Base-by-base conservation (phyloP, 495 filamentous ascomycete species). In the Aspergillus ellipticus region DNA sequence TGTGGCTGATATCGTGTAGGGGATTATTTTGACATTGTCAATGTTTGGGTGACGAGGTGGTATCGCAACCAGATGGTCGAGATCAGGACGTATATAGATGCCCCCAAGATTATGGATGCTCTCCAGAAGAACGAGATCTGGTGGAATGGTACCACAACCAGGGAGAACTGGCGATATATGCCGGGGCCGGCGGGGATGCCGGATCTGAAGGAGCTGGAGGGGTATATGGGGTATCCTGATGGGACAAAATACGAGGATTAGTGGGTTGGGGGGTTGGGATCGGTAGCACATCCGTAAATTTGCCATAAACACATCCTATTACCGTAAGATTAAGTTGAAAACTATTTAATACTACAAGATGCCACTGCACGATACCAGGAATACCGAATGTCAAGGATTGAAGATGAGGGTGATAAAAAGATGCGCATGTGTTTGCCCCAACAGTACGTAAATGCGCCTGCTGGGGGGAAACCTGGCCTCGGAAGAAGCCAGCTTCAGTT, bases 21-120 rank as follows among this genome's bases (percentile, higher is more conserved):
- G 1, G 64, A 69, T 8, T 37, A 49, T 6, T 74, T 72, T 31
- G 69, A 71, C 15, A 64, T 72, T 35, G 57, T 71, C 42, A 74
- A 72, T 56, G 69, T 72, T 9, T 74, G 69, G 71, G 63, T 72
- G 20, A 74, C 71, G n/a, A 55, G 64, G 26, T 74, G 71, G 71
- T 13, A 69, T 45, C 42, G 53, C 3, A 57, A 59, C 10, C 71
- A 72, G 39, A 72, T 74, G 66, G 69, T 70, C 16, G 68, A 74
- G 58, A 66, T 71, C 8, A 62, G 71, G 10, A 72, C 69, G 2
- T 74, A 69, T 28, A 68, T 72, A 24, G 71, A 74, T 42, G 56
- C 63, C 22, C 52, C 62, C 7, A 57, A 29, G 17, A 70, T 72
- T 26, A 67, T 60, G 55, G 64, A 72, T 3, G 63, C 60, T 0